Evolutionary conservation across 805 yeast species (phyloP), one percentile per base, ranked within the genome.

Genomic region (Suhomyces emberorum): DNA sequence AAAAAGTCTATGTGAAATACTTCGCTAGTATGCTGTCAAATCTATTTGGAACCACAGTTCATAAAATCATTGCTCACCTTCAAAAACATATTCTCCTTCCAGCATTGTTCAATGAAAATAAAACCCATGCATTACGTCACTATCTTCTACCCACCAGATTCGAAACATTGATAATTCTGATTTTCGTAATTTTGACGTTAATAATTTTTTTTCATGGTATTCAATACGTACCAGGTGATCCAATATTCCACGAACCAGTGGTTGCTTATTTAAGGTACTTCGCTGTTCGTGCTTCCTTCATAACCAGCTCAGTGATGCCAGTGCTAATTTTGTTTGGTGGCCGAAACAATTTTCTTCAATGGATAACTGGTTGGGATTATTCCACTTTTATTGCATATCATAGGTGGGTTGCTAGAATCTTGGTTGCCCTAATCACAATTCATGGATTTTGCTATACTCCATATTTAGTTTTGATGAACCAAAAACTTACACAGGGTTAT

Each of bases 351-450:
- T 50, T 60, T 32, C 50, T 68, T 18, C 72, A 64, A 45, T 55
- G 61, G 58, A 30, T 65, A 16, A 64, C 70, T 2, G 48, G 64
- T 28, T 62, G 59, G 67, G 65, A 50, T 37, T 67, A 45, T 37
- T 59, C 80, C 0, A 66, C 81, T 15, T 81, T 77, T 51, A 63
- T 78, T 30, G 60, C 74, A 20, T 74, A 71, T 48, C 87, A 81
- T 52, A 68, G 81, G 34, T 79, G 82, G 61, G 43, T 77, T 7
- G 70, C 79, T 1, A 64, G 85, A 42, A 55, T 70, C 9, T 51
- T 65, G 23, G 34, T 68, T 2, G 57, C 69, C 19, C 48, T 77
- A 27, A 50, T 79, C 3, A 51, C 52, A 12, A 42, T 76, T 5
- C 86, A 80, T 41, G 62, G 31, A 2, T 22, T 17, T 3, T 30